These are phyloP conservation scores for Rhodamnia rubescens DNA, from an alignment of 345 rosid genomes.

Conservation along the genomic window DNA sequence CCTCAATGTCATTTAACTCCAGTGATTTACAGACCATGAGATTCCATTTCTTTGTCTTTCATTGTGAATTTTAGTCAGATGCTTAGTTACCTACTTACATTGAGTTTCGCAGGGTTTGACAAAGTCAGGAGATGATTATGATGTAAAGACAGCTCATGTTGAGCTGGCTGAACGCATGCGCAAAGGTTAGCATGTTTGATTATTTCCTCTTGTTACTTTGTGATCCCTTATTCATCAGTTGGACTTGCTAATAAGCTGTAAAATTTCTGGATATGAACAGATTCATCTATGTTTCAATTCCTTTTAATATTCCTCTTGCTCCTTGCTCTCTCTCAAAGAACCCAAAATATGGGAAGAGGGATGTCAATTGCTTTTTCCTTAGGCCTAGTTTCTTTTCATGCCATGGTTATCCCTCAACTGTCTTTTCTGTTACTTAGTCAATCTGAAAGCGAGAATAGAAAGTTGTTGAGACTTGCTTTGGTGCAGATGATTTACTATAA, in stretches of 20 bases:
- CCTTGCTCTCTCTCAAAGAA: background rate
- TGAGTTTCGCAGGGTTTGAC: constrained; percentile 65
- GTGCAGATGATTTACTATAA: background rate
- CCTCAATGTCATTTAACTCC: background rate
- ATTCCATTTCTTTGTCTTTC: constrained; percentile 5
- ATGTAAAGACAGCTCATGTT: constrained; percentile 93
- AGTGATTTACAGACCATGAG: background rate
- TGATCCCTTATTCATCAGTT: background rate
- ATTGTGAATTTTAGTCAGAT: background rate
- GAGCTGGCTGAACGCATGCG: constrained; percentile 99
- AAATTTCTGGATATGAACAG: background rate
- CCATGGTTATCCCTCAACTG: background rate
- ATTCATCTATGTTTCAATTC: background rate
- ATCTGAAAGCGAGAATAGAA: background rate
- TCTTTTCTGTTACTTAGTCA: background rate
- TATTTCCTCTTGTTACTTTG: background rate
- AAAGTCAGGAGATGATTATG: constrained; percentile 91
- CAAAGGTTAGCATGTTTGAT: constrained; percentile 51
- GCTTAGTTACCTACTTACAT: background rate
- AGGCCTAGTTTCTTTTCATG: background rate
- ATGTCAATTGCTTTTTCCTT: background rate
- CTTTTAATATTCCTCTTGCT: background rate
- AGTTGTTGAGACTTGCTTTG: background rate
- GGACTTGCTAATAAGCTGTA: background rate
- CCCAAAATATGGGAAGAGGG: background rate